phyloP scores from a whole-genome alignment of 208 protist species.

The Leishmania arabica region DNA sequence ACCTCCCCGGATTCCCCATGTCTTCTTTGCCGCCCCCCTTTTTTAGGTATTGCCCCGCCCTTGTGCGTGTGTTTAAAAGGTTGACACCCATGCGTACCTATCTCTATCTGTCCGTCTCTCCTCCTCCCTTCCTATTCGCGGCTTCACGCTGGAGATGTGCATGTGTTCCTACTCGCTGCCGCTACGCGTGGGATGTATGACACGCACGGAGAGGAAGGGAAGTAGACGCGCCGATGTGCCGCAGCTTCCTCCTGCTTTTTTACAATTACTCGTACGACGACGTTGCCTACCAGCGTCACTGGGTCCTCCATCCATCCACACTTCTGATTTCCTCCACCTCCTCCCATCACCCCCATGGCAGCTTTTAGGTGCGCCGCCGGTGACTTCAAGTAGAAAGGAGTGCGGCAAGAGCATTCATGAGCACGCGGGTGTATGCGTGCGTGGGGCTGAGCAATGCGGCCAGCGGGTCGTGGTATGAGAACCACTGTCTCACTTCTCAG shows the following conservation, averaged over 20 bases:
- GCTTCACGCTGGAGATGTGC: not conserved
- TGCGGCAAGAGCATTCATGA: too few relatives aligned
- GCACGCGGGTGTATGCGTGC: too few relatives aligned
- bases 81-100: not conserved
- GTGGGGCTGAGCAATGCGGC: not conserved
- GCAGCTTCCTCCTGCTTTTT: slow-evolving; percentile 8
- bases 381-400: not conserved
- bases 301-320: not conserved
- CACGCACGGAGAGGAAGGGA: not conserved
- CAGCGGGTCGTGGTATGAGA: not conserved
- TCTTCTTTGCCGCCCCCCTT: not conserved
- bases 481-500: not conserved
- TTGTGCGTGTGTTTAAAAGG: too few relatives aligned
- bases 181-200: not conserved
- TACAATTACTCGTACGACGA: not conserved
- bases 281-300: not conserved
- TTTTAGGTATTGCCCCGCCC: not conserved
- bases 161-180: not conserved
- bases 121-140: not conserved
- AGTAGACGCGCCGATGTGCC: not conserved
- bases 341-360: not conserved
- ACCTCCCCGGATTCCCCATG: too few relatives aligned
- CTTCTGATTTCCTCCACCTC: not conserved
- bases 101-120: not conserved
- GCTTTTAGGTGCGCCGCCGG: not conserved